phyloP scores from a whole-genome alignment of 805 yeast species.

The Saccharomycopsis sp. region DNA sequence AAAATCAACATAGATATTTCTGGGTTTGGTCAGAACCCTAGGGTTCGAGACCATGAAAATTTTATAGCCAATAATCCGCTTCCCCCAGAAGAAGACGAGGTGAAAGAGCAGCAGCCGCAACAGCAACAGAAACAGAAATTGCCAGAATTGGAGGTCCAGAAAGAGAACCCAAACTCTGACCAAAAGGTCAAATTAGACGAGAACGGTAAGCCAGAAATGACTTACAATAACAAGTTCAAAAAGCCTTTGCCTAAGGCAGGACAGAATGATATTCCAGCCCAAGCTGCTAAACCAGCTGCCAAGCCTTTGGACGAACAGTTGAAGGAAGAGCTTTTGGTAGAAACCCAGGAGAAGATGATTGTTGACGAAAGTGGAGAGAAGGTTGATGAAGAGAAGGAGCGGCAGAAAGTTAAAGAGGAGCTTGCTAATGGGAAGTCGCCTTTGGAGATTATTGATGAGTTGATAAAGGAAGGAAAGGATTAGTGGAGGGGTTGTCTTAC shows the following conservation, averaged over 20 bases:
- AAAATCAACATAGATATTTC: slow-evolving; percentile 25
- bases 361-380: background rate
- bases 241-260: background rate
- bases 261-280: background rate
- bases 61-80: background rate
- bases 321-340: slow-evolving; percentile 6
- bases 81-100: background rate
- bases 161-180: background rate
- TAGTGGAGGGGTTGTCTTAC: too few relatives aligned
- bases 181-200: background rate
- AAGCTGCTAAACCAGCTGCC: slow-evolving; percentile 9
- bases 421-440: slow-evolving; percentile 6
- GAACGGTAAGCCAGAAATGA: background rate
- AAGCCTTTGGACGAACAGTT: slow-evolving; percentile 12
- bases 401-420: slow-evolving; percentile 7
- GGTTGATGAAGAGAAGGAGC: background rate
- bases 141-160: background rate
- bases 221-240: background rate
- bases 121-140: too few relatives aligned
- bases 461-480: slow-evolving; percentile 5
- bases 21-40: slow-evolving; percentile 13
- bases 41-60: slow-evolving; percentile 2
- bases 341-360: slow-evolving; percentile 5
- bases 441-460: slow-evolving; percentile 9
- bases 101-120: background rate